A percentile compares a stretch with the other conserved stretches of the same genome.
phyloP scores from a whole-genome alignment of 1,139 yeast genomes.

The Tardiomyces depauwii region DNA sequence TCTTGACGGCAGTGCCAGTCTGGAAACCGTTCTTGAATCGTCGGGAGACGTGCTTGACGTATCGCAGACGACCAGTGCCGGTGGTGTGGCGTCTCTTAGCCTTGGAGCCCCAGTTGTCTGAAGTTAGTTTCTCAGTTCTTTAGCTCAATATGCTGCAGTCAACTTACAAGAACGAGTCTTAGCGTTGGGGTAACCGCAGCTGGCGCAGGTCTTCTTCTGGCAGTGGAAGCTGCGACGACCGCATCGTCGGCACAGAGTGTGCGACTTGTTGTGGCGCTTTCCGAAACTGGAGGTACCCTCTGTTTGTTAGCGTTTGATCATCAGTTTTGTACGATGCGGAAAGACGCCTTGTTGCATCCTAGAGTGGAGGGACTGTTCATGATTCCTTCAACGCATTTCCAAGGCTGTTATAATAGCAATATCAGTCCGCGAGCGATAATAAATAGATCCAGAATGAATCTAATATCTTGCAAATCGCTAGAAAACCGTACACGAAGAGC shows the following conservation, averaged over 20 bases:
- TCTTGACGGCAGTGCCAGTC: constrained; percentile 52
- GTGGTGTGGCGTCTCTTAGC: constrained; percentile 99
- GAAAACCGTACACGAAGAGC: too few species aligned
- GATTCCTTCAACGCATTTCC: too few species aligned
- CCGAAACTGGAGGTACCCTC: constrained; percentile 99
- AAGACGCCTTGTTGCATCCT: too few species aligned
- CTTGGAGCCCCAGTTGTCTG: constrained; percentile 94
- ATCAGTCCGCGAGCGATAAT: too few species aligned
- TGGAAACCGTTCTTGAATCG: constrained; percentile 99
- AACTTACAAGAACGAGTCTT: constrained; percentile 57
- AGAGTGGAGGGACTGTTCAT: too few species aligned
- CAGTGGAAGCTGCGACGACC: constrained; percentile 98
- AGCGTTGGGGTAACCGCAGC: constrained; percentile 99
- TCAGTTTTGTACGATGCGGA: too few species aligned
- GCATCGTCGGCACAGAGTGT: constrained; percentile 99
- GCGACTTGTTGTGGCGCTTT: constrained; percentile 99
- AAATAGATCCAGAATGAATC: too few species aligned
- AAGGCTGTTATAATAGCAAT: too few species aligned
- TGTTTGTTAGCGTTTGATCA: neutral
- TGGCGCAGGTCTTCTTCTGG: constrained; percentile 98
- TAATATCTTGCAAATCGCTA: too few species aligned
- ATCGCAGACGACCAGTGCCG: constrained; percentile 99
- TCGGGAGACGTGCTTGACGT: constrained; percentile 94
- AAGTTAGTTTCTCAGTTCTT: constrained; percentile 14
- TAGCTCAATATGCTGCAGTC: constrained; percentile 3